Evolutionary conservation across 208 protist genomes (phyloP).

Genomic region (Porcisia hertigi): DNA sequence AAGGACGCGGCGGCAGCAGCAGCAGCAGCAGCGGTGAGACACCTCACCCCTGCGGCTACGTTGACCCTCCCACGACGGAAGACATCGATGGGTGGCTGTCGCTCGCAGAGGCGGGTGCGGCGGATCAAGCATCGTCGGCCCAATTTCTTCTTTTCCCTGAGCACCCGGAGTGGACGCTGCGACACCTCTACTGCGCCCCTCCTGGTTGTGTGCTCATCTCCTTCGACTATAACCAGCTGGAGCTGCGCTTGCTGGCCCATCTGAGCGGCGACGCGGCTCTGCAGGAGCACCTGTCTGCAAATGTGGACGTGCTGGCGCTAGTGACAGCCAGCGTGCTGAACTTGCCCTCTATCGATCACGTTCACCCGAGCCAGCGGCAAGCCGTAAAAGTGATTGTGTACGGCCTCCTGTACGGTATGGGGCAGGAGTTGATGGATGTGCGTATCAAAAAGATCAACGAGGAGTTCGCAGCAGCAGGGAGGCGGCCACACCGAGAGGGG

Average conservation of each 20-base stretch:
- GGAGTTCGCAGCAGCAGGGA: not conserved
- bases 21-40: constrained; percentile 1
- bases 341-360: constrained; percentile 20
- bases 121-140: not conserved
- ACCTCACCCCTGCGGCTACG: constrained; percentile 1
- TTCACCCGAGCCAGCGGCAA: constrained; percentile 51
- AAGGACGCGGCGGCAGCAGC: not conserved
- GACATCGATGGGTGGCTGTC: constrained; percentile 24
- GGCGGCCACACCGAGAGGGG: not conserved
- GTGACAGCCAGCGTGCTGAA: constrained; percentile 53
- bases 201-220: constrained; percentile 69
- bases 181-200: constrained; percentile 66
- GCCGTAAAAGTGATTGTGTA: constrained; percentile 87
- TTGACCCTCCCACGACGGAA: constrained; percentile 2
- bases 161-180: constrained; percentile 59
- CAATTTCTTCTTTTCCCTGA: constrained; percentile 21
- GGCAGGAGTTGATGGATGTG: constrained; percentile 57
- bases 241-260: constrained; percentile 81
- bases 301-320: constrained; percentile 49
- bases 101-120: not conserved
- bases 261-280: constrained; percentile 66
- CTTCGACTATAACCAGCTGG: constrained; percentile 88
- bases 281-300: constrained; percentile 40
- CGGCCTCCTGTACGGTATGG: constrained; percentile 91
- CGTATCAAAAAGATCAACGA: constrained; percentile 22